Conservation (phyloP, 2,329 filamentous ascomycete genomes). For the Simplicillium sp. region DNA sequence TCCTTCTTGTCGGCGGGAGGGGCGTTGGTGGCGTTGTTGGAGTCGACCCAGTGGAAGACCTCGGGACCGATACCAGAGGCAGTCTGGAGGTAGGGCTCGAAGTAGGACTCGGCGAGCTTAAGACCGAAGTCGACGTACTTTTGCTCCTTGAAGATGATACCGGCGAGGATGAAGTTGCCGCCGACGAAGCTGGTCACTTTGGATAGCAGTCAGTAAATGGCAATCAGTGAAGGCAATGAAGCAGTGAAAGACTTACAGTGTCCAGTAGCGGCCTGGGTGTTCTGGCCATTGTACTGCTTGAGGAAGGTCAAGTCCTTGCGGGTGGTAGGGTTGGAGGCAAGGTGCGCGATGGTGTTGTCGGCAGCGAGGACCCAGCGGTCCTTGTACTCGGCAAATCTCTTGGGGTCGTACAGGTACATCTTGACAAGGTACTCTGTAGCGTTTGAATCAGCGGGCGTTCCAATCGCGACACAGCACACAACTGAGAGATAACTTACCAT, state of each 20-base stretch:
- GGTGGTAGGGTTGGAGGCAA: conserved; percentile 57
- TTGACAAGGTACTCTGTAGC: conserved; percentile 67
- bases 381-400: conserved; percentile 53
- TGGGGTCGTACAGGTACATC: conserved; percentile 74
- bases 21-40: conserved; percentile 51
- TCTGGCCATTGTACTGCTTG: conserved; percentile 41
- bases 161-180: conserved; percentile 77
- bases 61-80: conserved; percentile 72
- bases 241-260: conserved; percentile 32
- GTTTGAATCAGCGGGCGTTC: conserved; percentile 31
- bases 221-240: too few species aligned
- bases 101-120: conserved; percentile 61
- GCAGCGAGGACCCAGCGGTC: conserved; percentile 69
- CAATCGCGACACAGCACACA: conserved; percentile 25
- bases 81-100: conserved; percentile 60
- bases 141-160: conserved; percentile 54
- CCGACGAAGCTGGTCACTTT: conserved; percentile 74
- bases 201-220: conserved; percentile 35
- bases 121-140: conserved; percentile 69
- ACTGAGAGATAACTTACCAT: not conserved
- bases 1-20: conserved; percentile 50
- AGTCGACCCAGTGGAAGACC: conserved; percentile 52
- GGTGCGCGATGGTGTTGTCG: conserved; percentile 63
- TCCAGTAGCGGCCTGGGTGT: conserved; percentile 33
- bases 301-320: conserved; percentile 67